Conservation (phyloP, 2,329 filamentous ascomycete species). For the Aschersonia sp. region DNA sequence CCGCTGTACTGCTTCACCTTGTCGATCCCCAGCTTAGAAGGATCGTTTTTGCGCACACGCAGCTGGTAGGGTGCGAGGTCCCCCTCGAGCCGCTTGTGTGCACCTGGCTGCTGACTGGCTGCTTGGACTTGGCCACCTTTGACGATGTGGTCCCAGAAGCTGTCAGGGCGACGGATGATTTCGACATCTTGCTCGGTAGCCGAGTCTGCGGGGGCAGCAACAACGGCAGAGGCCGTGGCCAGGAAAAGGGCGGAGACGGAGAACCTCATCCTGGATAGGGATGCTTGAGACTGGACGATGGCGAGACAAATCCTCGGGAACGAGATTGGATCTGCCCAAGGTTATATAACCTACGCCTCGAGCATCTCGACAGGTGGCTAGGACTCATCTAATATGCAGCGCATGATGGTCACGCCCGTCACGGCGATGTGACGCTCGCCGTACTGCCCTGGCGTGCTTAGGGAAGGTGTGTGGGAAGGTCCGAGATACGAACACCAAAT, state of each 20-base stretch:
- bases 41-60: conserved; percentile 79
- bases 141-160: conserved; percentile 80
- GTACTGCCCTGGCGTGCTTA: neutral
- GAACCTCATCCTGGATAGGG: neutral
- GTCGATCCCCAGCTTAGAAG: conserved; percentile 69
- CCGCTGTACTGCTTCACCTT: conserved; percentile 95
- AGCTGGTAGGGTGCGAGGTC: conserved; percentile 76
- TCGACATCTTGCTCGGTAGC: neutral
- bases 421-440: neutral
- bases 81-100: conserved; percentile 63
- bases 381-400: too few species aligned
- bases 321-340: too few species aligned
- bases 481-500: neutral
- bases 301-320: neutral
- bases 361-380: too few species aligned
- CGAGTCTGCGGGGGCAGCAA: neutral
- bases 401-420: neutral
- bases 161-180: conserved; percentile 50
- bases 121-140: conserved; percentile 66
- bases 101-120: conserved; percentile 52
- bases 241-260: neutral
- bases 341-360: too few species aligned
- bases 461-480: neutral
- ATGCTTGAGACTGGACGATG: neutral
- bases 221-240: neutral